Base-by-base conservation (phyloP, 129 eudicot genomes). In the Deinandra increscens region DNA sequence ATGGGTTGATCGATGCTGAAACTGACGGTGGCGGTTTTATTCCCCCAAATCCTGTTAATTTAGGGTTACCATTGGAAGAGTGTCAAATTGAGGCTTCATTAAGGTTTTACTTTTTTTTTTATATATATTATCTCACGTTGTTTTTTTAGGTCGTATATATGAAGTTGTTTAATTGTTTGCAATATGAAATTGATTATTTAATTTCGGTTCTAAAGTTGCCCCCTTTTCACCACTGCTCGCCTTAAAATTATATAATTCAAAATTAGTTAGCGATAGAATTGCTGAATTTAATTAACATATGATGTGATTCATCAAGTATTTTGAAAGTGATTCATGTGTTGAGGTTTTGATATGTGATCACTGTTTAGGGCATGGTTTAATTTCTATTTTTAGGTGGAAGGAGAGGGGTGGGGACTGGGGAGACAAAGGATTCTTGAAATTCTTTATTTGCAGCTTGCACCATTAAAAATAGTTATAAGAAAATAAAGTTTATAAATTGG, bases 81-180 rank as follows among this genome's bases (percentile, higher is more conserved):
- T 26, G 65, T 74, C 54, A 17, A 55, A 43, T 17, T 56, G 60
- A 75, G 33, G 31, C 60, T 58, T 68, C 67, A 29, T 66, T 67
- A 10, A 75, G 79, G 79, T 75, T 66, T 75, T 66, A 58, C 0
- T 39, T 50, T 2, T 22, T 8, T 1, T 8, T 4, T n/a, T 31
- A 6, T 34, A 9, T 19, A 18, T 65, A 18, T 0, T 51, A 62
- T 39, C 5, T 54, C 13, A 36, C 3, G 39, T 59, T 44, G 9
- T 60, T 9, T 8, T 45, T 46, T 12, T 46, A 33, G 22, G 39
- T 31, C n/a, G 31, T 14, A 15, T 49, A 17, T 49, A 17, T 49
- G 55, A 17, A 17, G 17, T 9, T 54, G 7, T 54, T 54, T 53
- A 20, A 19, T 53, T 9, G 34, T 19, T 7, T 45, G 18, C 6